Conservation (phyloP, 2,329 filamentous ascomycete species). For the Sphaceloma murrayae region DNA sequence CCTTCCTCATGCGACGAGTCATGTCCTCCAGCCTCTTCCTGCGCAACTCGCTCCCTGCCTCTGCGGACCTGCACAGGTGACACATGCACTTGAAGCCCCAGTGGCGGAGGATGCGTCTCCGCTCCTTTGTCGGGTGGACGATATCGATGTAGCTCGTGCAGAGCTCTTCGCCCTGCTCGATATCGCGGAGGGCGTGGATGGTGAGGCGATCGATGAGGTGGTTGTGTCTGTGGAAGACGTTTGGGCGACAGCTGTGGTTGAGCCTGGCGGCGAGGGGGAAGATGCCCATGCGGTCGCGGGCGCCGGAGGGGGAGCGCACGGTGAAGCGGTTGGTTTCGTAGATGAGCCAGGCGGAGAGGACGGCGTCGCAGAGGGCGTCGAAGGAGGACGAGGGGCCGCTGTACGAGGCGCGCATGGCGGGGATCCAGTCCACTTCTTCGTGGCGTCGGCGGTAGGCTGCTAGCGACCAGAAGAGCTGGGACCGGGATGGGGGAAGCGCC, state of each 20-base stretch:
- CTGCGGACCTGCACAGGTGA: slow-evolving; percentile 21
- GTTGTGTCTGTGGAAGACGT: slow-evolving; percentile 20
- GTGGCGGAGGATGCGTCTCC: slow-evolving; percentile 19
- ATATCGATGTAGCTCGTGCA: slow-evolving; percentile 22
- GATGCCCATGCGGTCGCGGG: slow-evolving; percentile 17
- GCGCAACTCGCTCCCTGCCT: slow-evolving; percentile 14
- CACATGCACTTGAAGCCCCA: slow-evolving; percentile 28
- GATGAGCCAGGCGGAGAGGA: slow-evolving; percentile 16
- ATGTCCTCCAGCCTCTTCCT: slow-evolving; percentile 17
- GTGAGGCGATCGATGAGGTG: slow-evolving; percentile 18
- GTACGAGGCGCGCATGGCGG: slow-evolving; percentile 13
- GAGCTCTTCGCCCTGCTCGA: slow-evolving; percentile 26
- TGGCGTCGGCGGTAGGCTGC: slow-evolving; percentile 5
- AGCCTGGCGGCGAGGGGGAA: slow-evolving; percentile 17
- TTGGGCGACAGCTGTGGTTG: slow-evolving; percentile 19
- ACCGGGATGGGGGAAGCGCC: slow-evolving; percentile 1
- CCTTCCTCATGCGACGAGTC: slow-evolving; percentile 10
- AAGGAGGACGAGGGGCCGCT: slow-evolving; percentile 12
- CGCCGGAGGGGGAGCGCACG: slow-evolving; percentile 15
- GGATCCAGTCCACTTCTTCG: slow-evolving; percentile 18
- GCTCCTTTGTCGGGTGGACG: slow-evolving; percentile 17
- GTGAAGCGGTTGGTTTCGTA: slow-evolving; percentile 21
- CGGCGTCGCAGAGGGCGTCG: slow-evolving; percentile 13
- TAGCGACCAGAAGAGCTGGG: slow-evolving; percentile 18
- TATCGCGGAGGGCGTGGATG: slow-evolving; percentile 25